Conservation (phyloP, 306 rosid species). For the Quercus berberidifolia region DNA sequence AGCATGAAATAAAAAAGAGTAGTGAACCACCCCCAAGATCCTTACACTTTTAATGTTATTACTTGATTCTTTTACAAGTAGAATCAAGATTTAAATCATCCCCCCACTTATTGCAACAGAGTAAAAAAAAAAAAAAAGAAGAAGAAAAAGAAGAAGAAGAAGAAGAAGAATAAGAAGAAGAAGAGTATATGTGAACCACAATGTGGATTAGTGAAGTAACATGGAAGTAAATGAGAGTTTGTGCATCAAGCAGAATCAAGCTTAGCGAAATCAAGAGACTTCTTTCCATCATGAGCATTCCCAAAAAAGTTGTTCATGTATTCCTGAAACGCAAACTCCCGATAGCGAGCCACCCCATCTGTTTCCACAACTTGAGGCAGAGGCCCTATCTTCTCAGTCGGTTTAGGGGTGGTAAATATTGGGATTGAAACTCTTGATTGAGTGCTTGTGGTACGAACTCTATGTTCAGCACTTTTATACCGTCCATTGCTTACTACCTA, state of each 20-base stretch:
- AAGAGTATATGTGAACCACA: too few species aligned
- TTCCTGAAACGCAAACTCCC: conserved; percentile 43
- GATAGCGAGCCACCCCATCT: conserved; percentile 45
- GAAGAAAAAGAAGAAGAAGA: fast-evolving
- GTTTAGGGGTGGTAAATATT: conserved; percentile 34
- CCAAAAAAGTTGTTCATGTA: conserved; percentile 58
- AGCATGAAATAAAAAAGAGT: too few species aligned
- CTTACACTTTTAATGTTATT: too few species aligned
- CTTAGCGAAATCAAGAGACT: conserved; percentile 53
- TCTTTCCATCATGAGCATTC: conserved; percentile 52
- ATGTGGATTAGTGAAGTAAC: too few species aligned
- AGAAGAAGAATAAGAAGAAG: too few species aligned
- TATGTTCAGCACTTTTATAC: conserved; percentile 63
- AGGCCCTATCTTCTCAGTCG: conserved; percentile 43
- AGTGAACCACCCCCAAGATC: too few species aligned
- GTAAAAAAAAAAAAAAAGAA: too few species aligned
- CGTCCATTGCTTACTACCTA: conserved; percentile 61
- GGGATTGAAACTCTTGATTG: conserved; percentile 60
- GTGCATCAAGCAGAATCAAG: not conserved
- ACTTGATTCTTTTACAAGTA: too few species aligned
- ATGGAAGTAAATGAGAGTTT: too few species aligned
- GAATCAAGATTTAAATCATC: too few species aligned
- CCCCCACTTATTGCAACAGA: too few species aligned
- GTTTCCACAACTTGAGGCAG: conserved; percentile 35
- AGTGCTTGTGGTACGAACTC: conserved; percentile 40